phyloP scores from a whole-genome alignment of 495 filamentous ascomycete species.

The Aspergillus affinis region DNA sequence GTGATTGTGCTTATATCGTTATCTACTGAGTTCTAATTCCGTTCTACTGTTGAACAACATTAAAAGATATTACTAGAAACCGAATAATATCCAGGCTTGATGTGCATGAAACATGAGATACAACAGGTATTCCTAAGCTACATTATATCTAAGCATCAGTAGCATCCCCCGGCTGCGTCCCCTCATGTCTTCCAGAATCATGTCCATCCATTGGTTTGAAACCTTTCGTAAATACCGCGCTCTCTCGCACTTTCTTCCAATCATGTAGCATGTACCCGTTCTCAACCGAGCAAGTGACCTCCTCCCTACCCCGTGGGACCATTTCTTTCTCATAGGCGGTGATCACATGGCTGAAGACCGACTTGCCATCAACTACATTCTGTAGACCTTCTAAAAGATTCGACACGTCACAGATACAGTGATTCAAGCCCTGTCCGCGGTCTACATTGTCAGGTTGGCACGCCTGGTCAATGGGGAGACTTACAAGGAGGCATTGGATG shows the following conservation, averaged over 20 bases:
- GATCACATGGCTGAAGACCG: background rate
- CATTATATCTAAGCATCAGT: too few species aligned
- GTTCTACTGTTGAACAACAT: too few species aligned
- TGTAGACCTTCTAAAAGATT: background rate
- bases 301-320: constrained; percentile 9
- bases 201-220: constrained; percentile 13
- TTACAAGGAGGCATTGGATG: constrained; percentile 14
- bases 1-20: too few species aligned
- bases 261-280: constrained; percentile 12
- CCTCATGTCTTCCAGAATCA: background rate
- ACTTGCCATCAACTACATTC: constrained; percentile 1
- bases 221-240: constrained; percentile 4
- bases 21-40: too few species aligned
- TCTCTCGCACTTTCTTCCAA: constrained; percentile 10
- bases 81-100: too few species aligned
- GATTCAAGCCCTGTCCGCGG: constrained; percentile 10
- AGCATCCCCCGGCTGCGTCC: too few species aligned
- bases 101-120: too few species aligned
- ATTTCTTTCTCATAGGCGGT: constrained; percentile 5
- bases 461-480: background rate
- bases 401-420: constrained; percentile 11
- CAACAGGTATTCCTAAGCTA: too few species aligned
- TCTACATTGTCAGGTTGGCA: background rate
- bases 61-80: too few species aligned
- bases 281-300: constrained; percentile 10